phyloP scores from a whole-genome alignment of 305 asterid genomes.

The Rubia tinctorum region DNA sequence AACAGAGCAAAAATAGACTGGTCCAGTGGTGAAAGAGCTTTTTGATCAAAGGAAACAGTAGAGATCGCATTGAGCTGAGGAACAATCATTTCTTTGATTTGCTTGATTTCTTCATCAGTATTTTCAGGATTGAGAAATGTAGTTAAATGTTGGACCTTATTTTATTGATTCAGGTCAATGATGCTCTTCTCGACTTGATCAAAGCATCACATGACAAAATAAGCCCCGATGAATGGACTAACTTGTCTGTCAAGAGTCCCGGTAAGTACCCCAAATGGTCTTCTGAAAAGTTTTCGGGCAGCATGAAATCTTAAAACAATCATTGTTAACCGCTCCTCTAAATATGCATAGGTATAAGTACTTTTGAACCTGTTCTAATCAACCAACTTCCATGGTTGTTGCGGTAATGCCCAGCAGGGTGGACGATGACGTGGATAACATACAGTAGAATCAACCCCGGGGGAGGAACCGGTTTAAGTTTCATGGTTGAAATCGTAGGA shows the following conservation, averaged over 20 bases:
- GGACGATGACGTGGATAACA: constrained; percentile 32
- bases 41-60: not conserved
- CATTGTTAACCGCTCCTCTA: not conserved
- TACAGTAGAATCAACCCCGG: constrained; percentile 26
- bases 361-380: not conserved
- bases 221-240: constrained; percentile 61
- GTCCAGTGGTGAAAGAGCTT: not conserved
- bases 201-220: constrained; percentile 48
- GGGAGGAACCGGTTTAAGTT: constrained; percentile 35
- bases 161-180: constrained; percentile 61
- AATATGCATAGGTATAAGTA: not conserved
- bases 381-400: constrained; percentile 1
- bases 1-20: not conserved
- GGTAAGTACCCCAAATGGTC: constrained; percentile 37
- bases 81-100: not conserved
- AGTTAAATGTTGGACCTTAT: not conserved
- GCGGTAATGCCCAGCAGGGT: constrained; percentile 34
- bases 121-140: not conserved
- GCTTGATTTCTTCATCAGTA: not conserved
- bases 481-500: constrained; percentile 35
- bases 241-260: constrained; percentile 50
- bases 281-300: not conserved
- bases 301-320: not conserved
- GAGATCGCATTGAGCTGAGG: not conserved
- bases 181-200: constrained; percentile 68